phyloP scores from a whole-genome alignment of 2,329 filamentous ascomycete species.

The Lasiodiplodia theobromae region DNA sequence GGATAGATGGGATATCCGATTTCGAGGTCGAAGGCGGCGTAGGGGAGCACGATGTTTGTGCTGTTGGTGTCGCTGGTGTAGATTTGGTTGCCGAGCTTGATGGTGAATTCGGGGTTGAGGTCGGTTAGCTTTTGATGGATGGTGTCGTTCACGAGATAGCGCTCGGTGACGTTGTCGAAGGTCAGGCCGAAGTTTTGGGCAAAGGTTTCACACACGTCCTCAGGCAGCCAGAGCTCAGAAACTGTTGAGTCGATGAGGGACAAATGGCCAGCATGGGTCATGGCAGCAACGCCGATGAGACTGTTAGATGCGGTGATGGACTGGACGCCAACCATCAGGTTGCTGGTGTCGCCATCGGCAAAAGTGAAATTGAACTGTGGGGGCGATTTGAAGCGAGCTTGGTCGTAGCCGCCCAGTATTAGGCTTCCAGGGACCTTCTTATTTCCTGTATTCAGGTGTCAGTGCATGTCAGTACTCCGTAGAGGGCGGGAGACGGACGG shows the following conservation, averaged over 20 bases:
- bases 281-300: conserved; percentile 4
- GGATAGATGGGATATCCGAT: not conserved
- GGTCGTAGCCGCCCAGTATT: conserved; percentile 53
- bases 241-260: conserved; percentile 34
- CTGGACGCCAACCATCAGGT: conserved; percentile 40
- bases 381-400: conserved; percentile 44
- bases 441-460: not conserved
- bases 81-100: conserved; percentile 44
- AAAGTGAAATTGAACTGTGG: conserved; percentile 37
- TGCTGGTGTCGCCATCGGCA: conserved; percentile 35
- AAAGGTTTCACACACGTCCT: conserved; percentile 47
- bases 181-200: conserved; percentile 49
- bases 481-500: conserved; percentile 30
- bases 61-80: conserved; percentile 41
- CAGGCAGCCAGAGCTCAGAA: conserved; percentile 38
- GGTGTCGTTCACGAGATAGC: conserved; percentile 50
- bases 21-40: conserved; percentile 21
- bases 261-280: conserved; percentile 31
- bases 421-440: conserved; percentile 47
- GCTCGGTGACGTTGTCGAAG: conserved; percentile 45
- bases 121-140: conserved; percentile 42
- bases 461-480: not conserved
- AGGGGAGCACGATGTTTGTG: conserved; percentile 24
- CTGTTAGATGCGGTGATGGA: conserved; percentile 34
- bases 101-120: conserved; percentile 47